A percentile compares a stretch with the other conserved stretches of the same genome.
These are phyloP conservation scores for Mortierella sp. DNA, from an alignment of 371 early-diverging fungal genomes.

Conservation along the genomic window DNA sequence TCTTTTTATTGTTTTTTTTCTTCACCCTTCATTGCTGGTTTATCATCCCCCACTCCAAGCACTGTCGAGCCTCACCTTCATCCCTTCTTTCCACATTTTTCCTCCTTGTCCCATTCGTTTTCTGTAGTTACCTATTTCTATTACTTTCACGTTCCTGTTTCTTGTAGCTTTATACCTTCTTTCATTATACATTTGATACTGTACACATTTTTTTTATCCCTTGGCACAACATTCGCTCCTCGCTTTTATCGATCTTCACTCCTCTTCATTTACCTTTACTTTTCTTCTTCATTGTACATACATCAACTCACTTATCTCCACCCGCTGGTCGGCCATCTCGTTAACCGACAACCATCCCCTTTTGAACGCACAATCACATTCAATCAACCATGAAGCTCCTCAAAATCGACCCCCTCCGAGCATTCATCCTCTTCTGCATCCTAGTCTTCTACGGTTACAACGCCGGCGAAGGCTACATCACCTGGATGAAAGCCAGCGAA, in stretches of 20 bases:
- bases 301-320: neutral
- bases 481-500: slow-evolving; percentile 39
- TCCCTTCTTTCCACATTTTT: neutral
- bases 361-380: neutral
- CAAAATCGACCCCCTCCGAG: slow-evolving; percentile 13
- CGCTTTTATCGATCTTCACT: slow-evolving; percentile 4
- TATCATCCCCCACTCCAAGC: neutral
- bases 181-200: slow-evolving; percentile 1
- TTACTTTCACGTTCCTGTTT: neutral
- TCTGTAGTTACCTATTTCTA: neutral
- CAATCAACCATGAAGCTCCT: slow-evolving; percentile 19
- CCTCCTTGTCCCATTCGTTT: no score
- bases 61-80: neutral
- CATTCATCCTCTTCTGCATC: slow-evolving; percentile 24
- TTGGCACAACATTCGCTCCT: neutral
- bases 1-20: neutral
- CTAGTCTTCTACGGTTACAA: slow-evolving; percentile 12
- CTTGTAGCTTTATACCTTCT: neutral
- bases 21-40: neutral
- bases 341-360: neutral
- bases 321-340: neutral
- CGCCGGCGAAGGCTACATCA: slow-evolving; percentile 28
- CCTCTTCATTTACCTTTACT: neutral
- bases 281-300: neutral
- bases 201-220: neutral